Conservation (phyloP, 2,329 filamentous ascomycete genomes). For the Penicillium sp. region DNA sequence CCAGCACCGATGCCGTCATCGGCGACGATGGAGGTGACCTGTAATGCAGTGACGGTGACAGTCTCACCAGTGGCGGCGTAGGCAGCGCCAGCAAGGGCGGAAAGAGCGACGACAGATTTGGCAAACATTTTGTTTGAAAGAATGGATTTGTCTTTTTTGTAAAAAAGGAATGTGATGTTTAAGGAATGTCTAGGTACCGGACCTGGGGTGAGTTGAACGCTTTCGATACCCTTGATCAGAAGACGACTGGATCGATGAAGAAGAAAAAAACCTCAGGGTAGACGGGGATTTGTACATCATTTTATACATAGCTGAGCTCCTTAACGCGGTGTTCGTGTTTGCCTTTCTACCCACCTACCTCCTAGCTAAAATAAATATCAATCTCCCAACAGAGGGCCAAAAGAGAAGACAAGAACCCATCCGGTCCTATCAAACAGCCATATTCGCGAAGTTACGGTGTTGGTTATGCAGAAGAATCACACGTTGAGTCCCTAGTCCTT, state of each 20-base stretch:
- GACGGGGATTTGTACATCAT: neutral
- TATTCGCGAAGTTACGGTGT: neutral
- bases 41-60: conserved; percentile 7
- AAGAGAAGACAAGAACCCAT: neutral
- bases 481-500: neutral
- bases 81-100: conserved; percentile 10
- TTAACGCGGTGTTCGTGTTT: neutral
- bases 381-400: neutral
- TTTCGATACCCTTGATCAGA: neutral
- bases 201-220: neutral
- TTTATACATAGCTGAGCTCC: neutral
- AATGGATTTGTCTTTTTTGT: neutral
- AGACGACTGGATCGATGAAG: neutral
- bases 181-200: conserved; percentile 11
- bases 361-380: neutral
- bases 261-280: neutral
- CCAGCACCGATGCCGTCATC: conserved; percentile 13
- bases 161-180: neutral
- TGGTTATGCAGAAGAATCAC: neutral
- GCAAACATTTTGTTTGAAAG: conserved; percentile 6
- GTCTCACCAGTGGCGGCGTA: conserved; percentile 12
- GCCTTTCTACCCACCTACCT: too few species aligned
- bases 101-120: conserved; percentile 1
- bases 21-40: conserved; percentile 9
- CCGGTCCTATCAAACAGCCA: neutral